These are phyloP conservation scores for Colletotrichum gigasporum DNA, from an alignment of 2,329 filamentous ascomycete genomes.

Conservation along the genomic window DNA sequence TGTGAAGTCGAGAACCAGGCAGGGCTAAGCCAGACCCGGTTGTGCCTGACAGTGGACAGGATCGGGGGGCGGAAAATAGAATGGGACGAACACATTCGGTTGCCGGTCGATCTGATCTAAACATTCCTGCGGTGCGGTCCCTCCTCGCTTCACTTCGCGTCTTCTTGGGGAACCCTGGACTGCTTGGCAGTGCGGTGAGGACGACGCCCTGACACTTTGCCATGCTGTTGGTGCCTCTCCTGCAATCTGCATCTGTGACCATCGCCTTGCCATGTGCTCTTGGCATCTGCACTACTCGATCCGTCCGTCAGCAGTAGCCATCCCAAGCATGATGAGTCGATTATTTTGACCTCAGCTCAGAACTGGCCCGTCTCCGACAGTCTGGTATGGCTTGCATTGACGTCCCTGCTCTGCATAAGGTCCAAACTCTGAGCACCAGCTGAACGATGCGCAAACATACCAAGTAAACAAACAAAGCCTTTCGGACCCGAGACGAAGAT, in stretches of 20 bases:
- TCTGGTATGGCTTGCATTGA: conserved; percentile 6
- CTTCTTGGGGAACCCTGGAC: neutral
- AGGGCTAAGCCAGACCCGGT: neutral
- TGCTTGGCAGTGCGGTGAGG: conserved; percentile 25
- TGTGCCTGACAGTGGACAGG: conserved; percentile 21
- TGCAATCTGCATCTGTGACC: conserved; percentile 3
- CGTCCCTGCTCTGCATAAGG: conserved; percentile 4
- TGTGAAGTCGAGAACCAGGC: neutral
- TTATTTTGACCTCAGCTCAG: conserved; percentile 9
- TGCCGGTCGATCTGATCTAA: neutral
- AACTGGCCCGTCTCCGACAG: conserved; percentile 12
- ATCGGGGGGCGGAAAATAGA: conserved; percentile 9
- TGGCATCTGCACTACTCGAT: neutral
- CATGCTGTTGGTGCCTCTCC: conserved; percentile 4
- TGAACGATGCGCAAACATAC: neutral
- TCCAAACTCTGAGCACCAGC: neutral
- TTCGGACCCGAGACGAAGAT: neutral
- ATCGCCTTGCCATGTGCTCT: neutral
- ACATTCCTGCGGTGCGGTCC: neutral
- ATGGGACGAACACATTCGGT: conserved; percentile 10
- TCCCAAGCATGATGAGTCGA: neutral
- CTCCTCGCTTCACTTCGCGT: neutral
- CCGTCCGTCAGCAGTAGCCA: neutral
- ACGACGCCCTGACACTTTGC: conserved; percentile 16
- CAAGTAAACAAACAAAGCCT: conserved; percentile 13